Base-by-base conservation (phyloP, 345 rosid species). In the Balakata baccata region DNA sequence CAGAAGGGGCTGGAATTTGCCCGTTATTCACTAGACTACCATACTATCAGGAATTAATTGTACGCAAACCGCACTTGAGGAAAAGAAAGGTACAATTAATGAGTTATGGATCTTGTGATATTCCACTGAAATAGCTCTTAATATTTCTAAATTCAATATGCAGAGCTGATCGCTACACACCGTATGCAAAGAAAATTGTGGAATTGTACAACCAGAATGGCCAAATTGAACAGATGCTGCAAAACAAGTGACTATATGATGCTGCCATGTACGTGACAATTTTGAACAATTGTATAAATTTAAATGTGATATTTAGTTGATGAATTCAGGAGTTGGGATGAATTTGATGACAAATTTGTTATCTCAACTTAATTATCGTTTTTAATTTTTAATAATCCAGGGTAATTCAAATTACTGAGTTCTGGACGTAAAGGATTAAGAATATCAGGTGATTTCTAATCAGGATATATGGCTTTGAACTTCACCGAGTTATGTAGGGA, bases 1-100 rank as follows among this genome's bases (percentile, higher is more conserved):
- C 85, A 92, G 98, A 94, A 90, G 80, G 98, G 98, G 72, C 82
- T 94, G 73, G 98, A 94, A 84, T 94, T 92, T 79, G 98, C 98
- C 16, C 92, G 96, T 56, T 94, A 92, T 84, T 94, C 95, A 25
- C 90, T 92, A 11, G 97, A 94, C 79, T 94, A 94, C 84, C 98
- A 92, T 84, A 94, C 98, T 5, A 92, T 94, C 79, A 85, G 98
- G 83, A 94, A 94, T 85, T 92, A 86, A 77, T 77, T 94, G 85
- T 75, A 94, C 47, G 84, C 86, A 2, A 87, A 86, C 74, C 97
- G 98, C 2, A 62, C 82, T 69, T 90, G 98, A 97, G 97, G 97
- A 76, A 87, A 87, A 77, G 78, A 88, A 79, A 89, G 98, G 98
- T 94, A 84, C 47, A 41, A 58, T 58, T 29, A 71, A 65, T 12